A percentile compares a stretch with the other conserved stretches of the same genome.
These are phyloP conservation scores for Blastobotrys raffinosifermentans DNA, from an alignment of 1,139 yeast genomes.

Conservation along the genomic window DNA sequence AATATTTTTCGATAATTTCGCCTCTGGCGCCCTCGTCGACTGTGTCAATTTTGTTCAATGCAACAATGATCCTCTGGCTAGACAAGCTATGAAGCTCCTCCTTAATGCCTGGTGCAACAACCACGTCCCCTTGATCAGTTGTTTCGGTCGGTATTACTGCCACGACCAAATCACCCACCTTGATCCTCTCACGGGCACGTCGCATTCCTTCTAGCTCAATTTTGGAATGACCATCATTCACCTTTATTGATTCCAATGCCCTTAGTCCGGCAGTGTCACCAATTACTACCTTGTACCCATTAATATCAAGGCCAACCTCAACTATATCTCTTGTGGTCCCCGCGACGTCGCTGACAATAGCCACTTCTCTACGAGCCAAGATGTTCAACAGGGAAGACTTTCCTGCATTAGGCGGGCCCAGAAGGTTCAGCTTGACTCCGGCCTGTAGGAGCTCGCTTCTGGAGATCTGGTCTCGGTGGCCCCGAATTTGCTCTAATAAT, in stretches of 20 bases:
- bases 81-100: constrained; percentile 22
- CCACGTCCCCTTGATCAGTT: constrained; percentile 4
- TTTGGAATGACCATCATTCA: constrained; percentile 33
- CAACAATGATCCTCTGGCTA: constrained; percentile 24
- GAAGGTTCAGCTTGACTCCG: constrained; percentile 67
- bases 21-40: constrained; percentile 3
- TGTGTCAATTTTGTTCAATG: constrained; percentile 32
- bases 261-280: constrained; percentile 96
- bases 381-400: constrained; percentile 77
- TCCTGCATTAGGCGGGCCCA: constrained; percentile 97
- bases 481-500: constrained; percentile 42
- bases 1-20: constrained; percentile 11
- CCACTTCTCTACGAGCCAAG: constrained; percentile 73
- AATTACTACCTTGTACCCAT: constrained; percentile 75
- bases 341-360: constrained; percentile 85
- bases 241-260: constrained; percentile 24
- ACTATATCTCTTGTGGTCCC: constrained; percentile 93
- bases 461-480: constrained; percentile 41
- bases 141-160: constrained; percentile 28
- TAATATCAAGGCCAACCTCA: constrained; percentile 73
- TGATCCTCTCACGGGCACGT: constrained; percentile 60
- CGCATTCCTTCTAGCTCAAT: constrained; percentile 82
- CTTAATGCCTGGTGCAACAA: constrained; percentile 15
- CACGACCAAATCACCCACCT: constrained; percentile 54
- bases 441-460: constrained; percentile 59